Conservation (phyloP, 768 basidiomycete species). For the Mycena vulgaris region DNA sequence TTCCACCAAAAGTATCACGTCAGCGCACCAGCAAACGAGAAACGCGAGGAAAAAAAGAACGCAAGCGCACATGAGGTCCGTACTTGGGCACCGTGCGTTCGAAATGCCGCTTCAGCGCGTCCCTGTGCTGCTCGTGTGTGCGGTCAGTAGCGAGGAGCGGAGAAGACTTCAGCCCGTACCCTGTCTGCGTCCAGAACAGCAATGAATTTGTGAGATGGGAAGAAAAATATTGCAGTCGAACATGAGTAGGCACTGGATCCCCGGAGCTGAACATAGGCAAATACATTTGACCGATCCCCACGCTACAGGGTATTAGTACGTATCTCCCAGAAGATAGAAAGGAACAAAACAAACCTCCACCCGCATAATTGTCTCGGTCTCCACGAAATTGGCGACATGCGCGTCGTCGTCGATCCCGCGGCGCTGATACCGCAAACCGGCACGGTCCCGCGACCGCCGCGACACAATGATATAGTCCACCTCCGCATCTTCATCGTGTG, state of each 20-base stretch:
- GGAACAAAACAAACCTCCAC: slow-evolving; percentile 73
- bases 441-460: slow-evolving; percentile 88
- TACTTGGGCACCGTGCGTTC: slow-evolving; percentile 74
- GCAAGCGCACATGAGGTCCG: slow-evolving; percentile 80
- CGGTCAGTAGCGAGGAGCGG: slow-evolving; percentile 83
- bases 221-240: not conserved
- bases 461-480: slow-evolving; percentile 90
- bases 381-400: slow-evolving; percentile 95
- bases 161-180: slow-evolving; percentile 90
- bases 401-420: slow-evolving; percentile 95
- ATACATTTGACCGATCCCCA: slow-evolving; percentile 81
- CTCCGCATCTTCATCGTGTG: slow-evolving; percentile 60
- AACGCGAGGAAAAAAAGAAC: slow-evolving; percentile 10
- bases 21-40: too few relatives aligned
- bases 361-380: slow-evolving; percentile 91
- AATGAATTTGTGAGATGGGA: slow-evolving; percentile 56
- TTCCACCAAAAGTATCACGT: slow-evolving; percentile 45
- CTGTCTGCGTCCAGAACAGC: slow-evolving; percentile 92
- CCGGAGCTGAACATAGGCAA: slow-evolving; percentile 91
- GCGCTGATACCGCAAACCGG: slow-evolving; percentile 94
- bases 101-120: slow-evolving; percentile 83
- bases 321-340: not conserved
- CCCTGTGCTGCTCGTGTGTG: slow-evolving; percentile 79
- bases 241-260: slow-evolving; percentile 81
- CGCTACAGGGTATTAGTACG: slow-evolving; percentile 64